Conservation (phyloP, 1,284 basidiomycete species). For the Melampsora larici-populina region DNA sequence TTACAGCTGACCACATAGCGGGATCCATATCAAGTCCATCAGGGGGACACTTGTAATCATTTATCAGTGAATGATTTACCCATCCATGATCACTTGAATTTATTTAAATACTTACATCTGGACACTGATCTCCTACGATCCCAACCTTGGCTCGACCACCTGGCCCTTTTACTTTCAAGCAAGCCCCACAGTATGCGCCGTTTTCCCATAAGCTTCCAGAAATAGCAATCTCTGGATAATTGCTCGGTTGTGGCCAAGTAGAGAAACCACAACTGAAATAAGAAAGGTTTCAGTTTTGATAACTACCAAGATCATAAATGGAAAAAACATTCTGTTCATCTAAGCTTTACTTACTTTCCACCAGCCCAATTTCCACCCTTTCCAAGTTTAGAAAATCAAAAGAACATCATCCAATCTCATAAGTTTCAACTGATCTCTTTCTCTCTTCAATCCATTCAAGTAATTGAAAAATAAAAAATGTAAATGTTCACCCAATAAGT, state of each 20-base stretch:
- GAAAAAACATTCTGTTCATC: neutral
- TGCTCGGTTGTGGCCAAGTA: neutral
- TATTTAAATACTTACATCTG: neutral
- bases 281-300: neutral
- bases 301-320: neutral
- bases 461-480: too few relatives aligned
- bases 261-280: neutral
- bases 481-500: too few relatives aligned
- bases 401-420: neutral
- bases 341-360: neutral
- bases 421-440: neutral
- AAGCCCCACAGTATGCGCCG: neutral
- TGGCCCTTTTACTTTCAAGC: neutral
- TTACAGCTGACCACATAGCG: neutral
- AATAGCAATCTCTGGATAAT: neutral
- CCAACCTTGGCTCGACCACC: neutral
- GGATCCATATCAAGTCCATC: neutral
- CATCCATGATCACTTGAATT: neutral
- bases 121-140: neutral
- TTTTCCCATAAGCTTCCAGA: neutral
- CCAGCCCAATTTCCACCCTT: neutral
- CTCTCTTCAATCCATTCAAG: too few relatives aligned
- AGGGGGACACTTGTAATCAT: neutral
- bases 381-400: neutral
- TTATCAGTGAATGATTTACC: neutral